Evolutionary conservation across 139 green algal genomes (phyloP), one percentile per base, ranked within the genome.

Genomic region (Tetradesmus obliquus): DNA sequence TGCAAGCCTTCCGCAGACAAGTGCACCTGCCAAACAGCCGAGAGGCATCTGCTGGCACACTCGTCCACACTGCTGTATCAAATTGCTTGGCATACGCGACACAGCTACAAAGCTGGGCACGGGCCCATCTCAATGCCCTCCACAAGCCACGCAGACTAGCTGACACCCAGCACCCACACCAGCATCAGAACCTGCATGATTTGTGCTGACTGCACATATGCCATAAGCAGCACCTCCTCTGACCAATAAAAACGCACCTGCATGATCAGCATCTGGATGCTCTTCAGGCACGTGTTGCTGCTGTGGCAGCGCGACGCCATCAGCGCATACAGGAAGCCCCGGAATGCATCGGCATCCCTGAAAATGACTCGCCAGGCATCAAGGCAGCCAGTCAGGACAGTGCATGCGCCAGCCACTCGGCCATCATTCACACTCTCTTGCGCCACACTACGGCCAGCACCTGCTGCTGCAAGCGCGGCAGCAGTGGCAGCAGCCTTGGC

Each of bases 191-290:
- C 66, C 17, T 19, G 17, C 15, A 15, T 76, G 66, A 15, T 76
- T 15, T 76, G 66, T 76, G 66, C 66, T n/a, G 66, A 19, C 66
- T 76, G 1, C 15, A 76, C 19, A 19, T 76, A 72, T 13, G 13
- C 10, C 60, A 53, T 53, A 86, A 24, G 53, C 81, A 69, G 51
- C 81, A 72, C 10, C 60, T 20, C 60, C 10, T 72, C 60, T 10
- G 0, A 72, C 60, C 32, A 45, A 45, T 45, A 0, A 45, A 72
- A 72, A 72, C 15, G 17, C 72, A 92, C 71, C 90, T 90, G 83
- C 83, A 95, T 69, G 20, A 96, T 91, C 55, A 95, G 80, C 19
- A 92, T 79, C 58, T 79, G 84, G 45, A 97, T 91, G 32, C 88
- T 80, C 51, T 76, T 86, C 72, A 95, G 93, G 8, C 94, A 92